Base-by-base conservation (phyloP, 768 basidiomycete species). In the Trametes coccinea region DNA sequence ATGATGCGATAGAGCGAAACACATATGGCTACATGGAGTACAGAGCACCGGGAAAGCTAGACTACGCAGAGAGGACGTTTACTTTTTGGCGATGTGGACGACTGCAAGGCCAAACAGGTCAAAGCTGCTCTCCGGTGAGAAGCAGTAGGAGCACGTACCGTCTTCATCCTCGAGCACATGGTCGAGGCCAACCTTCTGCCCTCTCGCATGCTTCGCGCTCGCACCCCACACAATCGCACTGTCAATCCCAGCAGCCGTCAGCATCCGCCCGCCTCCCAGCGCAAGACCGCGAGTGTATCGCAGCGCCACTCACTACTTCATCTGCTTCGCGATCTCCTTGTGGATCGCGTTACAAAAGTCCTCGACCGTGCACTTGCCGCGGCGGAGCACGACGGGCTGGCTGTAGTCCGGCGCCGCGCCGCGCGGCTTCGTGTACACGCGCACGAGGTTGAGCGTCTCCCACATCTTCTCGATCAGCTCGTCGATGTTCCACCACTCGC, bases 311-410 rank as follows among this genome's bases (percentile, higher is more conserved):
- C 64, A 94, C 91, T 93, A 94, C 83, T 97, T 96, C 89, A 98
- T 88, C 71, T 98, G 93, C 75, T 96, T 96, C 9, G 92, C 88
- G 53, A 98, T 98, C 73, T 97, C 95, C 76, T 96, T 97, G 77
- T 98, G 96, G 60, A 98, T 96, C 11, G 92, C 80, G 70, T 82
- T 90, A 74, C 94, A 97, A 73, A 97, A 95, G 70, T 96, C 93
- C 63, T 95, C 94, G 9, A 98, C 79, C 0, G 88, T 75, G 71
- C 78, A 82, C 63, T 79, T 80, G 22, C 82, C 82, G 16, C 75
- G 84, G 27, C 84, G 85, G 1, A 99, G 80, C 1, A 98, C 95
- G 52, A 98, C 97, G 0, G 97, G 97, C 16, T 87, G 75, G 2
- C 83, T 81, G 73, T 98, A 99, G 73, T 99, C 97, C 16, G 97